These are phyloP conservation scores for Chlorella variabilis DNA, from an alignment of 163 green algal genomes.

Conservation along the genomic window DNA sequence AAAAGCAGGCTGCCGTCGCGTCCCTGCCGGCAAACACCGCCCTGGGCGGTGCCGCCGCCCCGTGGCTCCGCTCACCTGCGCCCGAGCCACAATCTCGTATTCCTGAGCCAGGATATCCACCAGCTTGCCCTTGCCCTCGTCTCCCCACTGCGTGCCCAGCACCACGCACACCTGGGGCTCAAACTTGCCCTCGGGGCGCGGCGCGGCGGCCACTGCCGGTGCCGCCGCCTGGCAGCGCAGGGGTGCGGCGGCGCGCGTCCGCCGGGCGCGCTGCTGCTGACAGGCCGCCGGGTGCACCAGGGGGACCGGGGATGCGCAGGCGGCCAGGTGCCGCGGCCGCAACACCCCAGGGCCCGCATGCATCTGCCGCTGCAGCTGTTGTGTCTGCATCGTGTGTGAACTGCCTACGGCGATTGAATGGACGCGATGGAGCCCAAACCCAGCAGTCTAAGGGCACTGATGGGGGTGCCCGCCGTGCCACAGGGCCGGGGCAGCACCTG, in stretches of 20 bases:
- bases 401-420: no score
- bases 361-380: not conserved
- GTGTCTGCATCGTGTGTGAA: not conserved
- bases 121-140: constrained; percentile 99
- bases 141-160: constrained; percentile 99
- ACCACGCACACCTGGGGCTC: constrained; percentile 88
- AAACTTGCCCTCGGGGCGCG: constrained; percentile 25
- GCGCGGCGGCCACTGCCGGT: not conserved
- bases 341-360: not conserved
- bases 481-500: no score
- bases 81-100: constrained; percentile 96
- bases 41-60: no score
- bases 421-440: no score
- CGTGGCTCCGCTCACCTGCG: constrained; percentile 92
- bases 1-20: not conserved
- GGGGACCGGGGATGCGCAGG: not conserved
- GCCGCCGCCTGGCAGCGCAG: constrained; percentile 26
- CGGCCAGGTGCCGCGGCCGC: not conserved
- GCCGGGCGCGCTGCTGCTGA: not conserved
- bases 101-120: constrained; percentile 98
- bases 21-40: no score
- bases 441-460: no score
- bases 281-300: not conserved
- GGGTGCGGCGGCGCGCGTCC: not conserved
- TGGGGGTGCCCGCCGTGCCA: no score